Base-by-base conservation (phyloP, 208 protist species). In the Endotrypanum monterogeii region DNA sequence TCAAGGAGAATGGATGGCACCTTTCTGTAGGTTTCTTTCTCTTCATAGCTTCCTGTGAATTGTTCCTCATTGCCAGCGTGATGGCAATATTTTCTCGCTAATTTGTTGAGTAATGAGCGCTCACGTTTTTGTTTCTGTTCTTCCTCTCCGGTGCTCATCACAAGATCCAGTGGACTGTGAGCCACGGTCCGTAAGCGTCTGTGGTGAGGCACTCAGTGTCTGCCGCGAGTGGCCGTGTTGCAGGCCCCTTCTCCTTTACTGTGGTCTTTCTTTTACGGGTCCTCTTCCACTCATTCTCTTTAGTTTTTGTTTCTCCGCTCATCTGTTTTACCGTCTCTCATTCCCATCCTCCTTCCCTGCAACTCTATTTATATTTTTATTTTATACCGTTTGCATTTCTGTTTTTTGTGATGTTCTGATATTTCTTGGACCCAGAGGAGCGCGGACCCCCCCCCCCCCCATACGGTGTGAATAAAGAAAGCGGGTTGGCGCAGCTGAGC, bases 61-160 rank as follows among this genome's bases (percentile, higher is more conserved):
- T 79, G 18, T 80, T 67, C 7, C 81, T 85, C 35, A 55, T 79
- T 5, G 54, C 71, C 20, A 76, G 76, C 25, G 48, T 79, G 28
- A 48, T 79, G 44, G 73, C 65, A 7, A 60, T 83, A 52, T 73
- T 79, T 28, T 46, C 69, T 28, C 35, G 68, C 30, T 81, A 58
- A 56, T n/a, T 35, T 8, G 35, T 58, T n/a, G 1, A 23, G 2
- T 2, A 25, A 28, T 25, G 14, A 11, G 3, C 9, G 25, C 23
- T n/a, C n/a, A n/a, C n/a, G n/a, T n/a, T n/a, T n/a, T n/a, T n/a
- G n/a, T n/a, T n/a, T n/a, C n/a, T n/a, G n/a, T n/a, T n/a, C n/a
- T n/a, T n/a, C n/a, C n/a, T n/a, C n/a, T n/a, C n/a, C n/a, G n/a
- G n/a, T n/a, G n/a, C n/a, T n/a, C n/a, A n/a, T n/a, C n/a, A n/a